Conservation (phyloP, 148 eudicot species). For the Nepenthes gracilis region DNA sequence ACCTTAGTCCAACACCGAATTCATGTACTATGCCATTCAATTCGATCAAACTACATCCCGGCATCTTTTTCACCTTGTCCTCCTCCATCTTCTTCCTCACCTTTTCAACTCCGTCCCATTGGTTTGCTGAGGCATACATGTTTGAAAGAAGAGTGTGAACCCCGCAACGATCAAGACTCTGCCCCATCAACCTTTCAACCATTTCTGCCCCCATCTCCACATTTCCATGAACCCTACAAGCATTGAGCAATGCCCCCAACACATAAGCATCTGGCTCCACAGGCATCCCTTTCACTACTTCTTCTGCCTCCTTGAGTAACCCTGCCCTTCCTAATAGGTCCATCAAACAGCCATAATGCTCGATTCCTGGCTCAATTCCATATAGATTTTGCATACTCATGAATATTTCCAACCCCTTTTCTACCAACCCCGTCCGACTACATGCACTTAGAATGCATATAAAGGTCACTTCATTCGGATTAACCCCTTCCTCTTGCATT, state of each 20-base stretch:
- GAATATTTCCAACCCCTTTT: conserved; percentile 52
- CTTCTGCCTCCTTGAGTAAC: conserved; percentile 40
- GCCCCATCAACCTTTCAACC: conserved; percentile 22
- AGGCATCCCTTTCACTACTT: conserved; percentile 35
- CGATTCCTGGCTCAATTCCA: conserved; percentile 36
- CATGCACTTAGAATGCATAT: conserved; percentile 46
- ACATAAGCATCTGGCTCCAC: conserved; percentile 46
- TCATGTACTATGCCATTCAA: conserved; percentile 41
- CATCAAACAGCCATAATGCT: conserved; percentile 61
- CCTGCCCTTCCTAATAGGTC: conserved; percentile 70
- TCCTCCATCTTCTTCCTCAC: conserved; percentile 43
- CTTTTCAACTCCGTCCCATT: conserved; percentile 49
- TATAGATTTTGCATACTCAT: conserved; percentile 32
- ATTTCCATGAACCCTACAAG: conserved; percentile 44
- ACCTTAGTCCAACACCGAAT: conserved; percentile 41
- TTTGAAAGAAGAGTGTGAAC: conserved; percentile 50
- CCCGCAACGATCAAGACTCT: conserved; percentile 35
- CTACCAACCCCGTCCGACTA: conserved; percentile 41
- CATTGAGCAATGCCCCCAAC: conserved; percentile 52
- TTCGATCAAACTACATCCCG: conserved; percentile 60
- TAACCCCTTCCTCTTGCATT: conserved; percentile 38
- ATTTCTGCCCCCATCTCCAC: conserved; percentile 34
- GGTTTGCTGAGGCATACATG: conserved; percentile 43
- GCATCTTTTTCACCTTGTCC: conserved; percentile 39
- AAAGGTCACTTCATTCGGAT: conserved; percentile 52